Evolutionary conservation across 129 eudicot genomes (phyloP), one percentile per base, ranked within the genome.

Genomic region (Flaveria brownii): DNA sequence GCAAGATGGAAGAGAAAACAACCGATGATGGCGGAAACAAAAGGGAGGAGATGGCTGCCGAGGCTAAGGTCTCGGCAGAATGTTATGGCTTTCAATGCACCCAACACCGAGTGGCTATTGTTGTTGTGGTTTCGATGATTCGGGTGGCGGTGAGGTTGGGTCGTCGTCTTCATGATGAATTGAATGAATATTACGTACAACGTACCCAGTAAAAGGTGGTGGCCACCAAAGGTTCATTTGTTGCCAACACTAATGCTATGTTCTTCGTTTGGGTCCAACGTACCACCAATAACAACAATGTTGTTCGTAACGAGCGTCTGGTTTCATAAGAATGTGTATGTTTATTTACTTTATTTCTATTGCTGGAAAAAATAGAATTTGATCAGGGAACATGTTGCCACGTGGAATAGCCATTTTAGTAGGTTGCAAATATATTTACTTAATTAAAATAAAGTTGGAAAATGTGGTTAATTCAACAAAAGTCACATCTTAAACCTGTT

Each of bases 21-120:
- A 56, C 81, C 93, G 39, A 81, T 56, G 51, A 78, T 66, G 75
- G 81, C 86, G 76, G 90, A 73, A 62, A 84, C 23, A 61, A 87
- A 73, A 30, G 80, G 84, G 20, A 80, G 89, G 65, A 83, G 81
- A 46, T 75, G 90, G 79, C 68, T 76, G 81, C 23, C 33, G 20
- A 78, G 72, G 26, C 72, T 63, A 36, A 76, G 80, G 9, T 73
- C 79, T 33, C 82, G 84, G 28, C 84, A 70, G 13, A 82, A 73
- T 17, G 81, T 4, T 16, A 83, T 28, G 23, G 85, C 72, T 20
- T 84, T 86, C 25, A 78, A 26, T 72, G 85, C 36, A 28, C 63
- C 43, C 9, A 59, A 20, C 26, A 36, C 51, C 43, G 54, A 46
- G 56, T 30, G 47, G 65, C n/a, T 2, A 2, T 46, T 64, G 14